Evolutionary conservation across 495 filamentous ascomycete genomes (phyloP).

Genomic region (Penicillium longicatenatum): DNA sequence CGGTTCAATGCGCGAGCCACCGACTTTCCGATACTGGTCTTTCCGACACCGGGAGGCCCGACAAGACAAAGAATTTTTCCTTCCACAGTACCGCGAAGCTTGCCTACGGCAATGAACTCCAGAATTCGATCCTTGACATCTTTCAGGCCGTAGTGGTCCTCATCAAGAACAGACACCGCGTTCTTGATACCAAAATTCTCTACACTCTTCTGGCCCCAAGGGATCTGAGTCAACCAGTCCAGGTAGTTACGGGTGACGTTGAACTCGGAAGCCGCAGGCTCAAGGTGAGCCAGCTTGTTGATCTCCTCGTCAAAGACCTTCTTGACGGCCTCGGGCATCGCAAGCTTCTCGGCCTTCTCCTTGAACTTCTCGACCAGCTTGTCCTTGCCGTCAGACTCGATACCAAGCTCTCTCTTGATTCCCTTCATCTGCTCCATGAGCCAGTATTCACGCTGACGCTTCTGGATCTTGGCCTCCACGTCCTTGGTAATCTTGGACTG

Average conservation of each 20-base stretch:
- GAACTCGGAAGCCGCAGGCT: constrained; percentile 94
- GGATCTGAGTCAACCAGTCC: constrained; percentile 97
- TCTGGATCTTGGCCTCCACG: constrained; percentile 96
- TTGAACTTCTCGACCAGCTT: constrained; percentile 97
- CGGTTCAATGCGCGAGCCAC: constrained; percentile 93
- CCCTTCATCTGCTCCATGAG: constrained; percentile 99
- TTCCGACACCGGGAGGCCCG: constrained; percentile 94
- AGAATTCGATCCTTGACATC: constrained; percentile 99
- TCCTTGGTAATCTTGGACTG: constrained; percentile 98
- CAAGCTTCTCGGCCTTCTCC: constrained; percentile 89
- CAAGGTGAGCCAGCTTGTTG: constrained; percentile 92
- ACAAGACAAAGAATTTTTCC: constrained; percentile 99
- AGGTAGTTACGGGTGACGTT: constrained; percentile 99
- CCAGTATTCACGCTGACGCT: constrained; percentile 98
- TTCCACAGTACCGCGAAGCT: constrained; percentile 94
- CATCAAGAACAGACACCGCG: constrained; percentile 87
- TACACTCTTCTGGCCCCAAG: constrained; percentile 93
- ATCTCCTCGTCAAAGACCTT: constrained; percentile 99
- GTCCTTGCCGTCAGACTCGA: constrained; percentile 97
- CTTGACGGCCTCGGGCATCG: constrained; percentile 94
- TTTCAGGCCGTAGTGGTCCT: constrained; percentile 96
- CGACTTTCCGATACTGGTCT: constrained; percentile 98
- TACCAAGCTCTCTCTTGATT: constrained; percentile 92
- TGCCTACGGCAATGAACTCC: constrained; percentile 98
- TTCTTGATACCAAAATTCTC: constrained; percentile 96